Evolutionary conservation across 176 grass and related monocot genomes (phyloP).

Genomic region (Eragrostis nindensis): DNA sequence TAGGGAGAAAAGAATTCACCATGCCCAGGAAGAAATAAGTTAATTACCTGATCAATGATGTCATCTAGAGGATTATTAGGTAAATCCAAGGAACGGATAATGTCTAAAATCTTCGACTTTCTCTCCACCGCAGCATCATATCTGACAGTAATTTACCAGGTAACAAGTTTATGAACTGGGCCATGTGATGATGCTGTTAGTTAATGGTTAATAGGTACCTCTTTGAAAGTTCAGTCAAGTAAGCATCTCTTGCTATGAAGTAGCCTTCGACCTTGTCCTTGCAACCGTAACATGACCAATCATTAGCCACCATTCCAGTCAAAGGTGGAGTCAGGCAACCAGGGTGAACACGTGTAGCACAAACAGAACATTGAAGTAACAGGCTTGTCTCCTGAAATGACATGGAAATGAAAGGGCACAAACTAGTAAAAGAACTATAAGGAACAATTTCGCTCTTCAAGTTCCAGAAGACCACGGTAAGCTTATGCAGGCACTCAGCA

Average conservation of each 20-base stretch:
- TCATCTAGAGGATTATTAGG: conserved; percentile 98
- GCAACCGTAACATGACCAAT: conserved; percentile 93
- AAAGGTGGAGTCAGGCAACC: conserved; percentile 81
- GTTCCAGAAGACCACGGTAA: conserved; percentile 3
- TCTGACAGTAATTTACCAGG: conserved; percentile 58
- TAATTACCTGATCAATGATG: conserved; percentile 91
- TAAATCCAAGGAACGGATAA: conserved; percentile 91
- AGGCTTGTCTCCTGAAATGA: conserved; percentile 67
- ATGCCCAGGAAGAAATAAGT: neutral
- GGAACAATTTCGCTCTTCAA: neutral
- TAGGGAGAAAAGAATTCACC: no score
- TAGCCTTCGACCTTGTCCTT: conserved; percentile 78
- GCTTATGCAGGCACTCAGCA: neutral
- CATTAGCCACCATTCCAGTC: conserved; percentile 71
- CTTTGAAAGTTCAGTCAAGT: conserved; percentile 78
- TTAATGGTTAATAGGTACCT: conserved; percentile 44
- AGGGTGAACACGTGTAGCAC: conserved; percentile 76
- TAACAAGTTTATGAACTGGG: conserved; percentile 17
- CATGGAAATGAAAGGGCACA: conserved; percentile 26
- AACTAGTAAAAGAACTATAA: neutral
- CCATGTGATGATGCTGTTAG: conserved; percentile 8
- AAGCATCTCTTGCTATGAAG: conserved; percentile 80
- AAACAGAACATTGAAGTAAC: conserved; percentile 83
- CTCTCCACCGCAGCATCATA: conserved; percentile 79
- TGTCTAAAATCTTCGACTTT: conserved; percentile 81